Evolutionary conservation across 805 yeast species (phyloP).

Genomic region (Tetrapisispora pingtungensis): DNA sequence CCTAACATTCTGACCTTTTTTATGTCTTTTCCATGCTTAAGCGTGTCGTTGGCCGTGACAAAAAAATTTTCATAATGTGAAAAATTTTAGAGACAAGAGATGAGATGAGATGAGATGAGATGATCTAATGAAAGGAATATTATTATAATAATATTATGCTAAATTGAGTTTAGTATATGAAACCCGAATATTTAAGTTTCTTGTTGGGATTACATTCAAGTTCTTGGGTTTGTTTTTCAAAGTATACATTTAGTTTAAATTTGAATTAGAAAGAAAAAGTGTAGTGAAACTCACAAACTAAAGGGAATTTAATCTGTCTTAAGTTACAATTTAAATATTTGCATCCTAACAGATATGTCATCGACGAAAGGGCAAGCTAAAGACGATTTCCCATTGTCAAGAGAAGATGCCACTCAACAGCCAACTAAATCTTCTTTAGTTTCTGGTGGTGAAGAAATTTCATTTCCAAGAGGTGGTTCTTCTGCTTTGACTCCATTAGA

Average conservation of each 20-base stretch:
- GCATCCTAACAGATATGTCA: neutral
- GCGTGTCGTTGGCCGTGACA: neutral
- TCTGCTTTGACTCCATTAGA: conserved; percentile 81
- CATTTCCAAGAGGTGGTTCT: conserved; percentile 94
- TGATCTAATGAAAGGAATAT: neutral
- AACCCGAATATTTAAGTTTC: no score
- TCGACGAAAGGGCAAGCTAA: conserved; percentile 40
- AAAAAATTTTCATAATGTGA: neutral
- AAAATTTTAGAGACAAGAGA: conserved; percentile 2
- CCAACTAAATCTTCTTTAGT: conserved; percentile 31
- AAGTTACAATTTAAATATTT: neutral
- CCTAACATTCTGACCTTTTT: neutral
- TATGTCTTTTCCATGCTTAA: neutral
- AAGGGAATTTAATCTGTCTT: neutral
- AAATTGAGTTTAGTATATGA: no score
- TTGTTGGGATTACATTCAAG: no score
- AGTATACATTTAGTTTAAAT: neutral
- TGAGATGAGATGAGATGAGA: conserved; percentile 6
- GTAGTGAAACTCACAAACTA: neutral
- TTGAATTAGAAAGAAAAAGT: no score
- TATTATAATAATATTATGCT: no score
- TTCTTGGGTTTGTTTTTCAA: no score
- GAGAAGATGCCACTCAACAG: conserved; percentile 33
- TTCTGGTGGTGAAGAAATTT: conserved; percentile 30
- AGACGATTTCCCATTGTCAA: conserved; percentile 34